Percentiles rank a stretch among this genome's conserved stretches.
phyloP scores from a whole-genome alignment of 2,329 filamentous ascomycete genomes.

The Arthrobotrys megalospora region DNA sequence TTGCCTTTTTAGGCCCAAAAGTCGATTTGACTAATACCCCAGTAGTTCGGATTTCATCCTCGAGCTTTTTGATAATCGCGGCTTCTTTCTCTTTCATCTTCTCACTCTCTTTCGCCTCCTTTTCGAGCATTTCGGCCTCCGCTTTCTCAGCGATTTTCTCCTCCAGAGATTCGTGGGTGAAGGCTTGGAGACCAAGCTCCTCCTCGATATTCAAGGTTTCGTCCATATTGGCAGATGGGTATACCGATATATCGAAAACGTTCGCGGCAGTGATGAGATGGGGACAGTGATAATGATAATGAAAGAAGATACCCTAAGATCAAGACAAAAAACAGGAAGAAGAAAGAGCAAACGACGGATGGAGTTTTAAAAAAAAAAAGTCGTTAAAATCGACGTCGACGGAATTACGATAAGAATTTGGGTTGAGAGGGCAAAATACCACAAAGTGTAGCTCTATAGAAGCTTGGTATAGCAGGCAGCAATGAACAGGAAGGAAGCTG shows the following conservation, averaged over 20 bases:
- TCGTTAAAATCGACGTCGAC: background rate
- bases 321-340: too few relatives aligned
- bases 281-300: constrained; percentile 20
- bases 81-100: constrained; percentile 49
- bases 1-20: constrained; percentile 42
- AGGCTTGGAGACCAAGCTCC: constrained; percentile 55
- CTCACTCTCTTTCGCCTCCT: constrained; percentile 38
- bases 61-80: constrained; percentile 23
- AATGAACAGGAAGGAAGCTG: background rate
- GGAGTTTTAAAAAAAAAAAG: background rate
- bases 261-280: background rate
- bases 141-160: constrained; percentile 47
- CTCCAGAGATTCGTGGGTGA: constrained; percentile 54
- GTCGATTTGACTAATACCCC: constrained; percentile 28
- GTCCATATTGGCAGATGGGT: constrained; percentile 29
- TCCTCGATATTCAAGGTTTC: constrained; percentile 46
- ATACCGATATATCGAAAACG: background rate
- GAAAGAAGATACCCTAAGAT: background rate
- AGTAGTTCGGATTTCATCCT: constrained; percentile 29
- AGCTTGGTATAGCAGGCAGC: background rate
- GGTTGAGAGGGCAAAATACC: constrained; percentile 24
- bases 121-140: constrained; percentile 47
- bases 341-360: background rate
- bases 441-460: constrained; percentile 2
- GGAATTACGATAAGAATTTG: background rate